Conservation (phyloP, 2,329 filamentous ascomycete species). For the Pseudopyricularia javanii region DNA sequence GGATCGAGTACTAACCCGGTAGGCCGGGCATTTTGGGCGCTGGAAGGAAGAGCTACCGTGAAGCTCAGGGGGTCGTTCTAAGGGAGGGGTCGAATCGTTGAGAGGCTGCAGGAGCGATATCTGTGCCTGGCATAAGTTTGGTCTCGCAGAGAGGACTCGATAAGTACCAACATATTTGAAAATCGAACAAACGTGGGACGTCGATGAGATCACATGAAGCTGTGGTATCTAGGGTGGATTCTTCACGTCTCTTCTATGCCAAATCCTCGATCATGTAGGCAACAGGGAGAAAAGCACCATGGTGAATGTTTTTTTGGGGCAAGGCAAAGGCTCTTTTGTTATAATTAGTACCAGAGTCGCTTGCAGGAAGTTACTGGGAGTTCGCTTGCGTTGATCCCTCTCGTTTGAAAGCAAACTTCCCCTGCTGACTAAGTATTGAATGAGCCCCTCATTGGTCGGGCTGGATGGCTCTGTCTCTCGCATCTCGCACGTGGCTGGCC, state of each 20-base stretch:
- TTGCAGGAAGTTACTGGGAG: no score
- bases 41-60: neutral
- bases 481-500: no score
- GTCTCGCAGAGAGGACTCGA: neutral
- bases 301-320: neutral
- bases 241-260: neutral
- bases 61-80: neutral
- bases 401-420: no score
- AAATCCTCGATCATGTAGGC: neutral
- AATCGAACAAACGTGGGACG: neutral
- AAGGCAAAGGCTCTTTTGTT: no score
- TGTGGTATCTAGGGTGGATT: neutral
- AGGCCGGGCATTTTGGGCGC: conserved; percentile 1
- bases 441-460: no score
- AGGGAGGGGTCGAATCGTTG: neutral
- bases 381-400: no score
- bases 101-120: neutral
- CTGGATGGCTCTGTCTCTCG: no score
- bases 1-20: conserved; percentile 45
- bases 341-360: no score
- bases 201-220: neutral
- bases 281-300: neutral
- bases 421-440: no score
- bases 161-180: conserved; percentile 5
- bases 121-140: conserved; percentile 1